Evolutionary conservation across 495 filamentous ascomycete genomes (phyloP).

Genomic region (Penicillium ochrochloron): DNA sequence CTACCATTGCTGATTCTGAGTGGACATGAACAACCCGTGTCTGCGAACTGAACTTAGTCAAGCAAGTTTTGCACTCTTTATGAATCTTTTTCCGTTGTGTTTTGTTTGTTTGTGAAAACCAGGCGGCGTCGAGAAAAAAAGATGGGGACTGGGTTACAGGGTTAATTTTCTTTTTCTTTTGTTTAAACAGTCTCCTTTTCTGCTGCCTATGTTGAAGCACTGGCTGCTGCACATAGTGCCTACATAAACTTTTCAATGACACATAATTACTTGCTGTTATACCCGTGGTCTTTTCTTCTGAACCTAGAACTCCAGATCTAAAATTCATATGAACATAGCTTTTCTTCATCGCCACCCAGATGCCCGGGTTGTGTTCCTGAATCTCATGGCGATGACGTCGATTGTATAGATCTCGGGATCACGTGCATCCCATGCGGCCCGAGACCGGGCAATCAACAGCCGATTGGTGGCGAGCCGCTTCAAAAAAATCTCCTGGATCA

Average conservation of each 20-base stretch:
- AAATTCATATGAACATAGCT: background rate
- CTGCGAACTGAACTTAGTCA: background rate
- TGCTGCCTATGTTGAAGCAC: slow-evolving; percentile 26
- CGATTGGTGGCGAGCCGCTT: slow-evolving; percentile 38
- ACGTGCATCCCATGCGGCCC: slow-evolving; percentile 20
- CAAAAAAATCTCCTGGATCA: slow-evolving; percentile 31
- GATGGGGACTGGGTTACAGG: slow-evolving; percentile 15
- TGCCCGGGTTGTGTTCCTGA: background rate
- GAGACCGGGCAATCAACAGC: slow-evolving; percentile 24
- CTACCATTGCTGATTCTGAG: slow-evolving; percentile 45
- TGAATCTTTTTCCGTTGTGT: slow-evolving; percentile 18
- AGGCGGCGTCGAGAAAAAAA: slow-evolving; percentile 24
- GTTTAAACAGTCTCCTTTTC: slow-evolving; percentile 18
- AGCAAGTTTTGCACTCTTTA: slow-evolving; percentile 14
- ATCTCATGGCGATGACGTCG: slow-evolving; percentile 19
- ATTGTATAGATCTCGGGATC: slow-evolving; percentile 16
- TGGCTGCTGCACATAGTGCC: slow-evolving; percentile 32
- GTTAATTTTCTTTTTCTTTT: slow-evolving; percentile 18
- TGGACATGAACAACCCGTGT: slow-evolving; percentile 30
- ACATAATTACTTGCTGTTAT: slow-evolving; percentile 22
- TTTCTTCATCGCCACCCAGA: background rate
- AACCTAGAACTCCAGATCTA: background rate
- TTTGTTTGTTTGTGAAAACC: slow-evolving; percentile 9
- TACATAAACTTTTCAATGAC: slow-evolving; percentile 28
- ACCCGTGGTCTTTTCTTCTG: background rate